These are phyloP conservation scores for Pleurotus citrinopileatus DNA, from an alignment of 768 basidiomycete genomes.

Conservation along the genomic window DNA sequence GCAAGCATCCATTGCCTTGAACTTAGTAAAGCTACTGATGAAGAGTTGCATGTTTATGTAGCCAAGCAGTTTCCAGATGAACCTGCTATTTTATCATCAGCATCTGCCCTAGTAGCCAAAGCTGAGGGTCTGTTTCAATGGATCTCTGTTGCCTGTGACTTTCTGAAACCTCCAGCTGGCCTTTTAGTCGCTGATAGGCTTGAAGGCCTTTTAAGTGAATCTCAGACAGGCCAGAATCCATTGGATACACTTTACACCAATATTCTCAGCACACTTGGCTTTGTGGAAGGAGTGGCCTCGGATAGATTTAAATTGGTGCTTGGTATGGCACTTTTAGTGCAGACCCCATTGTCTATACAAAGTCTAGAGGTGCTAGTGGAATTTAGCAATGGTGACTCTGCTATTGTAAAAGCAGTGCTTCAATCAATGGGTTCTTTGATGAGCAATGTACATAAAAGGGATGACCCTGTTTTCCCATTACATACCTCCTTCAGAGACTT, in stretches of 20 bases:
- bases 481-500: slow-evolving; percentile 35
- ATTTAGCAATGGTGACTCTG: background rate
- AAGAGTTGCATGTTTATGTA: slow-evolving; percentile 17
- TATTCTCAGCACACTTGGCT: slow-evolving; percentile 6
- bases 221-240: background rate
- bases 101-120: slow-evolving; percentile 1
- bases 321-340: slow-evolving; percentile 5
- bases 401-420: slow-evolving; percentile 12
- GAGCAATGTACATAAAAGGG: slow-evolving; percentile 12
- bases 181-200: background rate
- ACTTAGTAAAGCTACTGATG: slow-evolving; percentile 4
- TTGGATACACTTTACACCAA: slow-evolving; percentile 7
- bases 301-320: slow-evolving; percentile 1
- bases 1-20: slow-evolving; percentile 4
- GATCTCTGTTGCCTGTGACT: background rate
- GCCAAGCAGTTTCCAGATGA: slow-evolving; percentile 13
- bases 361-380: background rate
- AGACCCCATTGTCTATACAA: slow-evolving; percentile 7
- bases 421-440: slow-evolving; percentile 20
- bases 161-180: background rate
- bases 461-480: slow-evolving; percentile 22
- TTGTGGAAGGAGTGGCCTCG: no score
- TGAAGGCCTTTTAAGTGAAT: background rate
- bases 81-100: background rate
- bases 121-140: slow-evolving; percentile 22